A percentile compares a stretch with the other conserved stretches of the same genome.
phyloP scores from a whole-genome alignment of 139 green algal species.

The Chlorella vulgaris region DNA sequence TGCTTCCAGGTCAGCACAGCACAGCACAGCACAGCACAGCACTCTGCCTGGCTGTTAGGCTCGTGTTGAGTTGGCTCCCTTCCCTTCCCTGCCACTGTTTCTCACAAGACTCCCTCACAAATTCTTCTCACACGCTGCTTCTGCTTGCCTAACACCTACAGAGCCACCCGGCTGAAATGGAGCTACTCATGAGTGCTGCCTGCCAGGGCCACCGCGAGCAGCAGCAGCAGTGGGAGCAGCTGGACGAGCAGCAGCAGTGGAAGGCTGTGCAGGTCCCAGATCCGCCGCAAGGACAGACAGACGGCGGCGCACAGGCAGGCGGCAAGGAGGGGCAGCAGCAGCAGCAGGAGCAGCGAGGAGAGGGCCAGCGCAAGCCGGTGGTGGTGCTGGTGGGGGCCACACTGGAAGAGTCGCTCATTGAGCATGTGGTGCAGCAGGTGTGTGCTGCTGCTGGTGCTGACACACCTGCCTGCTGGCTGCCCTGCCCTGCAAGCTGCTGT shows the following conservation, averaged over 20 bases:
- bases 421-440: conserved; percentile 34
- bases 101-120: too few relatives aligned
- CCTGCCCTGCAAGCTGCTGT: too few relatives aligned
- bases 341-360: not conserved
- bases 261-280: too few relatives aligned
- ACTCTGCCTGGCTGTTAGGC: not conserved
- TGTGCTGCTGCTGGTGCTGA: not conserved
- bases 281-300: too few relatives aligned
- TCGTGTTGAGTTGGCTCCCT: not conserved
- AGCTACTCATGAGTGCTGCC: conserved; percentile 55
- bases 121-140: not conserved
- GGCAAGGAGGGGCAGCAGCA: conserved; percentile 1
- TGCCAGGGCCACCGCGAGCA: not conserved
- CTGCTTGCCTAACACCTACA: conserved; percentile 18
- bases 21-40: not conserved
- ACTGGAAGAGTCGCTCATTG: conserved; percentile 47
- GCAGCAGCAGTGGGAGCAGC: not conserved
- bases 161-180: conserved; percentile 53
- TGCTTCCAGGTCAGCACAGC: conserved; percentile 49
- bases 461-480: not conserved
- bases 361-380: conserved; percentile 41
- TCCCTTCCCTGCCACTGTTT: not conserved
- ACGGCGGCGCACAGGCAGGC: too few relatives aligned
- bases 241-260: conserved; percentile 27
- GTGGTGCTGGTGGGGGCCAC: conserved; percentile 80